Evolutionary conservation across 192 early-diverging fungal genomes (phyloP).

Genomic region (Backusella circina): DNA sequence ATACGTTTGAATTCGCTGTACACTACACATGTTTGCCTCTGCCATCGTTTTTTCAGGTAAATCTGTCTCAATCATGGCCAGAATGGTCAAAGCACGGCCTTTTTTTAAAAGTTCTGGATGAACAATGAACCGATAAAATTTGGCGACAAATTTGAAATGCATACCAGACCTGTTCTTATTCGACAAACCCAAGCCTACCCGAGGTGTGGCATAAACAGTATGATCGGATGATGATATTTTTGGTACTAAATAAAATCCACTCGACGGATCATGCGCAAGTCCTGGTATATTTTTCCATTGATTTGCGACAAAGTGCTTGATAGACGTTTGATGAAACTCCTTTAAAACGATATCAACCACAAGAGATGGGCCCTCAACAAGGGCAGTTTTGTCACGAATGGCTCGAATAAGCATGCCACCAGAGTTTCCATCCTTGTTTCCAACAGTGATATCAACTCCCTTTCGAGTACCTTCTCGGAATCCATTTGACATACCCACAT

Average conservation of each 20-base stretch:
- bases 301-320: slow-evolving; percentile 4
- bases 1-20: background rate
- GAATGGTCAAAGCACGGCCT: slow-evolving; percentile 27
- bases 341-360: slow-evolving; percentile 18
- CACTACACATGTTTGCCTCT: background rate
- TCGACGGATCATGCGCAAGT: background rate
- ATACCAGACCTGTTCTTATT: background rate
- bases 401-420: slow-evolving; percentile 33
- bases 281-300: slow-evolving; percentile 5
- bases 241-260: background rate
- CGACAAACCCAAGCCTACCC: slow-evolving; percentile 21
- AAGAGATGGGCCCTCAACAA: slow-evolving; percentile 26
- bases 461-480: slow-evolving; percentile 30
- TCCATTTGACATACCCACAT: slow-evolving; percentile 15
- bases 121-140: slow-evolving; percentile 21
- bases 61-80: background rate
- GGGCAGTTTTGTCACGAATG: background rate
- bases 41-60: background rate
- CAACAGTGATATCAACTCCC: slow-evolving; percentile 27
- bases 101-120: slow-evolving; percentile 21
- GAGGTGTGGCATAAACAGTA: slow-evolving; percentile 5
- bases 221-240: background rate
- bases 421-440: background rate
- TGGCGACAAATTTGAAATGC: slow-evolving; percentile 13
- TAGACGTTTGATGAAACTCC: background rate